Conservation (phyloP, 2,329 filamentous ascomycete genomes). For the Fusarium tanahbumbuense region DNA sequence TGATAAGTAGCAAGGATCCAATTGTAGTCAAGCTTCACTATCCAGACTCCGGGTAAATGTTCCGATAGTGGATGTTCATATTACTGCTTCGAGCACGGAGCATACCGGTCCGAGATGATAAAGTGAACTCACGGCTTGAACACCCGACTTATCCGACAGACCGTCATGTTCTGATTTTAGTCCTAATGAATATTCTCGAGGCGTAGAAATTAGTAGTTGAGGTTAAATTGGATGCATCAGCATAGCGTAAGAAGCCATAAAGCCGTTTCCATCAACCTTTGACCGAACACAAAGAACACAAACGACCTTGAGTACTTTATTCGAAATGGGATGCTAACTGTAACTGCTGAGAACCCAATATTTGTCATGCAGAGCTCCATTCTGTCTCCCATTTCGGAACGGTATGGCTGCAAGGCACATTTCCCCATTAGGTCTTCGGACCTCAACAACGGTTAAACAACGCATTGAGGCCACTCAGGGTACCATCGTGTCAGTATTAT, state of each 20-base stretch:
- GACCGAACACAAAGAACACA: not conserved
- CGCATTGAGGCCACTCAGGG: not conserved
- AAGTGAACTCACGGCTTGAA: not conserved
- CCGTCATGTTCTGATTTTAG: not conserved
- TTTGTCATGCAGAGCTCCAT: too few relatives aligned
- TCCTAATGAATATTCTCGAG: not conserved
- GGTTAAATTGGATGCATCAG: not conserved
- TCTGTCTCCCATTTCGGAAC: not conserved
- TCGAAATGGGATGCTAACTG: too few relatives aligned
- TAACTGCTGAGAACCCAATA: rapidly evolving
- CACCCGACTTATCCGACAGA: not conserved
- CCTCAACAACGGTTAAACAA: not conserved
- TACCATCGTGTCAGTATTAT: not conserved
- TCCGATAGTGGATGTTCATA: not conserved
- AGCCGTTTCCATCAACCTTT: not conserved
- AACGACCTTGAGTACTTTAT: too few relatives aligned
- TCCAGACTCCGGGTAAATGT: not conserved
- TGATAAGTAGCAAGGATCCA: not conserved
- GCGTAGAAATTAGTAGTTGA: not conserved
- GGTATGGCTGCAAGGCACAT: too few relatives aligned
- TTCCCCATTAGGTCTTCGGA: constrained; percentile 7
- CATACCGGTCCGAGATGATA: not conserved
- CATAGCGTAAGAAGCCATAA: rapidly evolving
- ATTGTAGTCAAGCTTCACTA: not conserved
- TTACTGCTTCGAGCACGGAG: not conserved